A percentile compares a stretch with the other conserved stretches of the same genome.
Evolutionary conservation across 2,329 filamentous ascomycete species (phyloP).

Genomic region (Kalmusia sp.): DNA sequence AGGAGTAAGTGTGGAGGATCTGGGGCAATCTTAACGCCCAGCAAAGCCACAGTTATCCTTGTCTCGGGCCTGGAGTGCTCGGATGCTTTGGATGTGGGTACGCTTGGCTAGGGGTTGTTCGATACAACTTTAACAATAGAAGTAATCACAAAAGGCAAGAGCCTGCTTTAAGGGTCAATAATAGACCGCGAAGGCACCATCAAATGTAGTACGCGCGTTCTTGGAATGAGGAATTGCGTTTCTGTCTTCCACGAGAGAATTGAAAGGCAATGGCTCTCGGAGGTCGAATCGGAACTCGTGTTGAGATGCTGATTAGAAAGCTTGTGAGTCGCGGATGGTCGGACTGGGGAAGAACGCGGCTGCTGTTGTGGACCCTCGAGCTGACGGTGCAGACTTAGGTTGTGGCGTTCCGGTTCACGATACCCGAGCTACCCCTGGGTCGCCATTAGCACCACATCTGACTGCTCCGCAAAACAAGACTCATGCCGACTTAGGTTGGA

Average conservation of each 20-base stretch:
- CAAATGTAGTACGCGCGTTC: neutral
- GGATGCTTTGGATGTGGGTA: neutral
- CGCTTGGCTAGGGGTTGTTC: neutral
- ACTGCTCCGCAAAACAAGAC: neutral
- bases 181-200: neutral
- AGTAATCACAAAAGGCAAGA: too few relatives aligned
- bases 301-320: neutral
- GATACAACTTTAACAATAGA: too few relatives aligned
- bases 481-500: neutral
- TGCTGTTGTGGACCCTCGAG: neutral
- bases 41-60: neutral
- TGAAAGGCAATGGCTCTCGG: too few relatives aligned
- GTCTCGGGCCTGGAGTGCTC: neutral
- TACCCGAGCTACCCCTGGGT: constrained; percentile 4
- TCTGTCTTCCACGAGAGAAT: too few relatives aligned
- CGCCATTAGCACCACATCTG: neutral
- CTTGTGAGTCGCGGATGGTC: neutral
- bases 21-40: neutral
- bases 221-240: too few relatives aligned
- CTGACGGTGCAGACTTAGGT: neutral
- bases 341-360: neutral
- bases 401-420: constrained; percentile 5
- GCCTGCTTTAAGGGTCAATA: neutral
- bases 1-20: neutral
- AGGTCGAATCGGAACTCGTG: too few relatives aligned